These are phyloP conservation scores for Solanum sejunctum DNA, from an alignment of 257 asterid genomes.

Conservation along the genomic window DNA sequence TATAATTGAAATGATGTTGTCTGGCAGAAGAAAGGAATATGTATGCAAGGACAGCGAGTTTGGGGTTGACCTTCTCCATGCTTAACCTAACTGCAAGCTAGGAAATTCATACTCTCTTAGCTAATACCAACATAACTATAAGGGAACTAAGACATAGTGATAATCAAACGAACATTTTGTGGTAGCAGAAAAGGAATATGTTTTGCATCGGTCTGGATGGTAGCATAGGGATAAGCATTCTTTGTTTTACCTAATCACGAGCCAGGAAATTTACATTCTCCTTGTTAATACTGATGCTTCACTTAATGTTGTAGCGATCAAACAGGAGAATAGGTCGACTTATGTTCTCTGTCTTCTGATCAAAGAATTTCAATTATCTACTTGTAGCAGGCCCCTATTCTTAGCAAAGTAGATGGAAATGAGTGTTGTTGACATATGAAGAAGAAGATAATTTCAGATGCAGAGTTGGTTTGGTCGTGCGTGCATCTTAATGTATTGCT, in stretches of 20 bases:
- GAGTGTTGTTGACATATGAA: neutral
- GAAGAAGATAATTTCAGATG: neutral
- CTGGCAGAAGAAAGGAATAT: neutral
- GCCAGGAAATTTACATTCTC: neutral
- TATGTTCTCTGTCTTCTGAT: neutral
- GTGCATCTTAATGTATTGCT: neutral
- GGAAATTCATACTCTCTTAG: neutral
- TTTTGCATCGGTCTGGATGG: neutral
- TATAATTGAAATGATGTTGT: neutral
- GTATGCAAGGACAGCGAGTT: neutral
- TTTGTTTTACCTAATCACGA: neutral
- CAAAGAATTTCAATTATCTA: neutral
- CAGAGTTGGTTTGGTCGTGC: neutral
- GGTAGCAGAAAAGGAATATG: neutral
- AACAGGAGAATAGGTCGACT: neutral
- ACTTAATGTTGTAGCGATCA: neutral
- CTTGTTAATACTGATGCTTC: neutral
- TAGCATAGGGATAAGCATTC: neutral
- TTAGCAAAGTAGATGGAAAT: neutral
- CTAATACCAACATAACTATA: neutral
- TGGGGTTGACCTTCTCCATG: neutral
- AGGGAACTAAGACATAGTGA: neutral
- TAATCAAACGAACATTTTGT: neutral
- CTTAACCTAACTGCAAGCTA: neutral
- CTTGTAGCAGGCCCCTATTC: neutral